Percentiles rank a stretch among this genome's conserved stretches.
These are phyloP conservation scores for Solanum acaule DNA, from an alignment of 257 asterid genomes.

Conservation along the genomic window DNA sequence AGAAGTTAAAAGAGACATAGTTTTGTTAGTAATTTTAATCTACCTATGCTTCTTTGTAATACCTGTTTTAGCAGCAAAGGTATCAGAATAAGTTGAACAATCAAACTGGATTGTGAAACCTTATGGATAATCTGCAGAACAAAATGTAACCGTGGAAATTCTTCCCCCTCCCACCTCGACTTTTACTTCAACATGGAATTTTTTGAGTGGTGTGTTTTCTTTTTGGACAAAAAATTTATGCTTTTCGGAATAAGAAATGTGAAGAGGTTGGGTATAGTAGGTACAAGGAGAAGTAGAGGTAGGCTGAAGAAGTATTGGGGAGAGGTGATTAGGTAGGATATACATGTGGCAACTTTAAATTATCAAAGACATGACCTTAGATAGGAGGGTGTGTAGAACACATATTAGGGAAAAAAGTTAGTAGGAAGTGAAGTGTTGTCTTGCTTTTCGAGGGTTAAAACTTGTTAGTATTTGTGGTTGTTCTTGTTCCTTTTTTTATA, in stretches of 20 bases:
- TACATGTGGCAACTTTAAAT: background rate
- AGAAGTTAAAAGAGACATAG: background rate
- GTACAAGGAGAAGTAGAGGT: background rate
- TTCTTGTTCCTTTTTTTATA: background rate
- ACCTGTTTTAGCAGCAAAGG: background rate
- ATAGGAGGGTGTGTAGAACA: background rate
- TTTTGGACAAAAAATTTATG: background rate
- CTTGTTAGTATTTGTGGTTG: background rate
- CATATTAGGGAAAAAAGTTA: background rate
- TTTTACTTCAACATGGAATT: background rate
- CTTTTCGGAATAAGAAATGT: background rate
- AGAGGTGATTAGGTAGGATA: background rate
- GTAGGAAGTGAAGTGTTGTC: background rate
- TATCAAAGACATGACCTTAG: background rate
- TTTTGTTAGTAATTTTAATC: background rate
- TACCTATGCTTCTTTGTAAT: background rate
- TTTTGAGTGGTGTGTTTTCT: background rate
- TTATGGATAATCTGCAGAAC: background rate
- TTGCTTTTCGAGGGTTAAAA: background rate
- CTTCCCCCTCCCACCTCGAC: background rate
- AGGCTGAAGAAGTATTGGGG: background rate
- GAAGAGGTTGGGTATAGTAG: background rate
- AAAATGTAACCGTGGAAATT: background rate
- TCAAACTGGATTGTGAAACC: background rate
- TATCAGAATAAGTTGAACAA: background rate